Base-by-base conservation (phyloP, 495 filamentous ascomycete species). In the Neurospora sp. region DNA sequence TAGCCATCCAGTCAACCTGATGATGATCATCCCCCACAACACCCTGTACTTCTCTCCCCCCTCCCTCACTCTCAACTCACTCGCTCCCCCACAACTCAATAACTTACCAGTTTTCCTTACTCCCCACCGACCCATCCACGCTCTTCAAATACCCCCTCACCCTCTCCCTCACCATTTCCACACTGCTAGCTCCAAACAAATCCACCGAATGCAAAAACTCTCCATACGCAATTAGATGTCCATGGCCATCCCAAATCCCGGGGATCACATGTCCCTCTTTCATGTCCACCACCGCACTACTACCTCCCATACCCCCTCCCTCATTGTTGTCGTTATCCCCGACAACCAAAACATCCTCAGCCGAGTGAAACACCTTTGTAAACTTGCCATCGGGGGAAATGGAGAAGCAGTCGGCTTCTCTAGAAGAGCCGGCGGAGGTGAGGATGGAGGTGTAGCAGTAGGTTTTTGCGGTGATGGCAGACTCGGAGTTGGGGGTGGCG, bases 161-260 rank as follows among this genome's bases (percentile, higher is more conserved):
- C 31, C 86, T 79, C 14, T 61, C 61, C 69, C 82, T 80, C 18
- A 89, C 83, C 37, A 89, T 87, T 1, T 80, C 81, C 61, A 86
- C 78, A 38, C 86, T 85, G 37, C 75, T 70, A 0, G 85, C 79
- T 0, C 87, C 89, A 75, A 90, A 90, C 9, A 91, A 75, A 71
- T 87, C 83, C 1, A 87, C 89, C 41, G 85, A 86, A 73, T 88
- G 83, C 73, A 91, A 76, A 74, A 90, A 89, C 78, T 91, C 88
- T 22, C 89, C 89, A 77, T 89, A 90, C 73, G 83, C 83, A 31
- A 90, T 73, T 72, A 91, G 74, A 75, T 91, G 89, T 0, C 88
- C 89, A 72, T 91, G 89, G 0, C 87, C 88, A 72, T 91, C 89
- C 86, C 89, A 90, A 4, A 91, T 77, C 0, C 89, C 89, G 0